Conservation (phyloP, 2,329 filamentous ascomycete genomes). For the Cercospora beticola region DNA sequence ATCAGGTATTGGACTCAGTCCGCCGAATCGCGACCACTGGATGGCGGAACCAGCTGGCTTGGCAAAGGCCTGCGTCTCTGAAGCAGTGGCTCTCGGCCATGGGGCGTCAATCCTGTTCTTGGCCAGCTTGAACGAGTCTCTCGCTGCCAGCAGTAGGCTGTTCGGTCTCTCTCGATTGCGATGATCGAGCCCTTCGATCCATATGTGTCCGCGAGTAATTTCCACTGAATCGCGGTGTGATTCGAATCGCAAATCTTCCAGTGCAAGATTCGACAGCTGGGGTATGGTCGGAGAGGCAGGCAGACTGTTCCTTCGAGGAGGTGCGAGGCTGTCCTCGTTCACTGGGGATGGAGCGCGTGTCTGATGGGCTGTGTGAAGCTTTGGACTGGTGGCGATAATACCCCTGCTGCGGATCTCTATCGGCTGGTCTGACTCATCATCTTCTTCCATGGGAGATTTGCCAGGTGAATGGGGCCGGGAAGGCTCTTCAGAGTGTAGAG, state of each 20-base stretch:
- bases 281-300: slow-evolving; percentile 22
- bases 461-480: slow-evolving; percentile 24
- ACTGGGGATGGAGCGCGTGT: slow-evolving; percentile 10
- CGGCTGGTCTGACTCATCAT: slow-evolving; percentile 12
- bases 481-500: slow-evolving; percentile 21
- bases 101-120: slow-evolving; percentile 30
- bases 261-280: slow-evolving; percentile 25
- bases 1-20: slow-evolving; percentile 34
- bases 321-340: neutral
- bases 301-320: slow-evolving; percentile 22
- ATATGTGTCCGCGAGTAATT: slow-evolving; percentile 26
- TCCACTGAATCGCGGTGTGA: slow-evolving; percentile 36
- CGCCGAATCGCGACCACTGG: slow-evolving; percentile 26
- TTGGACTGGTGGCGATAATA: slow-evolving; percentile 2
- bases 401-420: slow-evolving; percentile 17
- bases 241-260: slow-evolving; percentile 27
- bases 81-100: slow-evolving; percentile 17
- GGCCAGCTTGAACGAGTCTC: slow-evolving; percentile 34
- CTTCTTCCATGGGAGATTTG: slow-evolving; percentile 8
- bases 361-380: slow-evolving; percentile 12
- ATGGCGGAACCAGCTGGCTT: neutral
- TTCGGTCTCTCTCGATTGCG: slow-evolving; percentile 18
- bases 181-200: slow-evolving; percentile 20
- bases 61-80: neutral
- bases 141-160: slow-evolving; percentile 23